These are phyloP conservation scores for Colletotrichum echinochloae DNA, from an alignment of 2,329 filamentous ascomycete species.

Conservation along the genomic window DNA sequence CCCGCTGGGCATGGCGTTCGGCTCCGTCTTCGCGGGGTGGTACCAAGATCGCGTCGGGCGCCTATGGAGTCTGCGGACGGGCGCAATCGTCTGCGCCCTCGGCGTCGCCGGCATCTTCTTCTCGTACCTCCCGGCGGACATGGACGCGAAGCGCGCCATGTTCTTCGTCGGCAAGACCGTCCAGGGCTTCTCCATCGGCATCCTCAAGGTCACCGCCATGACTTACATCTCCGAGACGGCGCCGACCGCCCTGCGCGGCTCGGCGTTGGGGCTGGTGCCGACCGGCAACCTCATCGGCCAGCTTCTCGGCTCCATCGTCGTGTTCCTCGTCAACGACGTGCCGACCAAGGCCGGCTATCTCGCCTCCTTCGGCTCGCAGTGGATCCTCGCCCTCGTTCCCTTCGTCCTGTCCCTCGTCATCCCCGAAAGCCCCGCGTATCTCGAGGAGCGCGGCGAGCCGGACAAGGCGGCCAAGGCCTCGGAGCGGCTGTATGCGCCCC, in stretches of 20 bases:
- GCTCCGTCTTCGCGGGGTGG: conserved; percentile 46
- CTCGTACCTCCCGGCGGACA: conserved; percentile 40
- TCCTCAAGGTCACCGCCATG: conserved; percentile 44
- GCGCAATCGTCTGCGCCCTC: conserved; percentile 44
- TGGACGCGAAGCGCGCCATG: conserved; percentile 42
- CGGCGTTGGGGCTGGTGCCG: conserved; percentile 47
- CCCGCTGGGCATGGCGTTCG: conserved; percentile 44
- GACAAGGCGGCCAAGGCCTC: conserved; percentile 41
- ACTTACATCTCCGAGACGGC: conserved; percentile 55
- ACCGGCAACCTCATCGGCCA: conserved; percentile 46
- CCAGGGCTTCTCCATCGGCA: conserved; percentile 46
- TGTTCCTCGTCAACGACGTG: conserved; percentile 43
- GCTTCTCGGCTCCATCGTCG: conserved; percentile 44
- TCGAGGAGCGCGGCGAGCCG: conserved; percentile 42
- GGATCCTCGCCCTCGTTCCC: conserved; percentile 42
- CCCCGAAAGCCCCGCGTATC: conserved; percentile 46
- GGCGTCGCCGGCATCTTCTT: conserved; percentile 47
- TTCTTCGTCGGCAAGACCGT: conserved; percentile 45
- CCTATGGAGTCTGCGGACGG: conserved; percentile 43
- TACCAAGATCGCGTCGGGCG: conserved; percentile 47
- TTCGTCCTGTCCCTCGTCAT: conserved; percentile 45
- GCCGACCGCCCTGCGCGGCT: conserved; percentile 45
- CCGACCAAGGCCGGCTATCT: conserved; percentile 43
- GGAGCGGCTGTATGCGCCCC: conserved; percentile 42
- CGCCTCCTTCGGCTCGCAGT: conserved; percentile 45